These are phyloP conservation scores for Calocybe cyanea DNA, from an alignment of 768 basidiomycete genomes.

Conservation along the genomic window DNA sequence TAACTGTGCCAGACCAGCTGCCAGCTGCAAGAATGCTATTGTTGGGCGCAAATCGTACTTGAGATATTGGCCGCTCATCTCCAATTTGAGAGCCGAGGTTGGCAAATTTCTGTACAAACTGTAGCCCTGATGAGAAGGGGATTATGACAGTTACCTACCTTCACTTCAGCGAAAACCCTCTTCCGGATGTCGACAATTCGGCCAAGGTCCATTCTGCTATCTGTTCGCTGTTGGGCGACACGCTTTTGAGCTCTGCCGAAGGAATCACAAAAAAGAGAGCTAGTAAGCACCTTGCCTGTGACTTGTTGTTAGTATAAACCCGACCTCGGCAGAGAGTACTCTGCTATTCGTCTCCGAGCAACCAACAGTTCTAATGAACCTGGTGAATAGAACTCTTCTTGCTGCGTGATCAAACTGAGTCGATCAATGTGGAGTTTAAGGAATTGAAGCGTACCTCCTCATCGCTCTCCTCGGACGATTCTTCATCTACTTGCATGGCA, in stretches of 20 bases:
- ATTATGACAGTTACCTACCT: conserved; percentile 45
- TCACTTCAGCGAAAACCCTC: conserved; percentile 84
- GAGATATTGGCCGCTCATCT: conserved; percentile 90
- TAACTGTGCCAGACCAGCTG: conserved; percentile 94
- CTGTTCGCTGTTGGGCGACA: conserved; percentile 87
- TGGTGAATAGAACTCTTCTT: conserved; percentile 94
- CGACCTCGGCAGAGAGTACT: conserved; percentile 94
- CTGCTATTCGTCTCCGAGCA: conserved; percentile 81
- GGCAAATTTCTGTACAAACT: conserved; percentile 61
- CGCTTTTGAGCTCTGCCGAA: conserved; percentile 90
- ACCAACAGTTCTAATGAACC: conserved; percentile 85
- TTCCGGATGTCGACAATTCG: conserved; percentile 92
- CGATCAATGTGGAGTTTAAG: not conserved
- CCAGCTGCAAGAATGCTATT: conserved; percentile 85
- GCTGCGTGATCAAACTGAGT: conserved; percentile 37
- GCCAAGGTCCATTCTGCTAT: conserved; percentile 82
- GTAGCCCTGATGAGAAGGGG: not conserved
- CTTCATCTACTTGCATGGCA: conserved; percentile 68
- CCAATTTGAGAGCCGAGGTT: conserved; percentile 98
- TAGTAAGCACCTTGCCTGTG: conserved; percentile 75
- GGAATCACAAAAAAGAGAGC: conserved; percentile 31
- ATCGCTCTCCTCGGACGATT: conserved; percentile 65
- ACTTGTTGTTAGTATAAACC: conserved; percentile 58
- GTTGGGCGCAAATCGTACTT: conserved; percentile 93
- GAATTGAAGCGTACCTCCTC: conserved; percentile 55